A percentile compares a stretch with the other conserved stretches of the same genome.
These are phyloP conservation scores for Echites panduratus DNA, from an alignment of 257 asterid genomes.

Conservation along the genomic window DNA sequence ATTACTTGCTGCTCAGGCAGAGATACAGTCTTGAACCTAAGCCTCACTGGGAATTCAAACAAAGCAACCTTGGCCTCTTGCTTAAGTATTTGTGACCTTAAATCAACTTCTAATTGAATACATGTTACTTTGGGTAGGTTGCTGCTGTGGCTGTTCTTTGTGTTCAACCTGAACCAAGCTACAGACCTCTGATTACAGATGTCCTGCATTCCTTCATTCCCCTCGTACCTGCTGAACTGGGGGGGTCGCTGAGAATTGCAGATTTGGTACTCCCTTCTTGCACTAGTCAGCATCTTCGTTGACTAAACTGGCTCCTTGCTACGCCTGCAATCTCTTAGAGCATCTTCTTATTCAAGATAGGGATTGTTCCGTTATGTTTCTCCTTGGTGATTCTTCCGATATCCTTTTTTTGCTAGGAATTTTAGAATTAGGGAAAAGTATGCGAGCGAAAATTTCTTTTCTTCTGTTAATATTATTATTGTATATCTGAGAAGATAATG, in stretches of 20 bases:
- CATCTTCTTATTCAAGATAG: conserved; percentile 6
- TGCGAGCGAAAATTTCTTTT: conserved; percentile 15
- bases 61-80: not conserved
- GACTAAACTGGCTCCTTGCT: not conserved
- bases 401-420: conserved; percentile 18
- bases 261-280: conserved; percentile 30
- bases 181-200: conserved; percentile 86
- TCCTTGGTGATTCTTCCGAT: conserved; percentile 10
- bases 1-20: not conserved
- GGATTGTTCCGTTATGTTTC: conserved; percentile 7
- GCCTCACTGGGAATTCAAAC: not conserved
- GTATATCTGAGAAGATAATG: conserved; percentile 31
- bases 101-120: conserved; percentile 6
- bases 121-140: conserved; percentile 41
- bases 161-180: conserved; percentile 94
- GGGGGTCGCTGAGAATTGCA: conserved; percentile 66
- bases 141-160: conserved; percentile 96
- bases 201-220: conserved; percentile 95
- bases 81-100: not conserved
- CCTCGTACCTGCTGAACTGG: conserved; percentile 83
- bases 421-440: conserved; percentile 18
- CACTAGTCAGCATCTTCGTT: conserved; percentile 20
- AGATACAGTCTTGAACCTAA: not conserved
- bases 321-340: conserved; percentile 13
- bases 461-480: conserved; percentile 24